Percentiles rank a stretch among this genome's conserved stretches.
These are phyloP conservation scores for Aphanomyces euteiches DNA, from an alignment of 352 stramenopile genomes.

Conservation along the genomic window DNA sequence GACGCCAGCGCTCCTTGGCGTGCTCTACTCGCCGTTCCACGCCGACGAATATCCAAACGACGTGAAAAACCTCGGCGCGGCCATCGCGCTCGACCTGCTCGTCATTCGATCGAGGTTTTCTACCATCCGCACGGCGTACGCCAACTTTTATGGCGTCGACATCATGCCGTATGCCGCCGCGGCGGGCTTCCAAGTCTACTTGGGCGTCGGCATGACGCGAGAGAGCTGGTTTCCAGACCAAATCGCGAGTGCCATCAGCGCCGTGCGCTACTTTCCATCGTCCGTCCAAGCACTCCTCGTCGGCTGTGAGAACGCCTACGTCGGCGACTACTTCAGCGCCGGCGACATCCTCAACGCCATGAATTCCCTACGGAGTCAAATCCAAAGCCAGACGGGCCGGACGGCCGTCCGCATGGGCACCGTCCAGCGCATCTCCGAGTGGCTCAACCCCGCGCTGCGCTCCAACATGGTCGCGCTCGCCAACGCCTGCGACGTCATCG, in stretches of 20 bases:
- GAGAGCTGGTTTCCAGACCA: constrained; percentile 58
- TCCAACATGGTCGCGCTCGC: constrained; percentile 47
- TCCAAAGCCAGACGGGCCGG: constrained; percentile 33
- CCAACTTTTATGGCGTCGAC: constrained; percentile 54
- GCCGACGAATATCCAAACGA: constrained; percentile 64
- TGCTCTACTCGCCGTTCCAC: constrained; percentile 76
- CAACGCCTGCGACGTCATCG: constrained; percentile 60
- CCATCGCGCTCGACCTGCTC: constrained; percentile 64
- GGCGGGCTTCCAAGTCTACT: constrained; percentile 52
- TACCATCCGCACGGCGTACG: constrained; percentile 72
- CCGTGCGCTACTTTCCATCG: constrained; percentile 47
- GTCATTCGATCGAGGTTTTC: constrained; percentile 64
- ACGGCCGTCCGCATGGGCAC: constrained; percentile 52
- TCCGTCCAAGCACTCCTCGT: constrained; percentile 61
- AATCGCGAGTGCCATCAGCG: constrained; percentile 46
- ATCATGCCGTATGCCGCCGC: constrained; percentile 44
- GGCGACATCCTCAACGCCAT: constrained; percentile 42
- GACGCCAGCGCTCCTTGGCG: constrained; percentile 32
- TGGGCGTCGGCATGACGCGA: constrained; percentile 74
- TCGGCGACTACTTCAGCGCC: constrained; percentile 43
- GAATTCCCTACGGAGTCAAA: constrained; percentile 36
- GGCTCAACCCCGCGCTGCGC: constrained; percentile 38
- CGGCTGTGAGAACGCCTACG: constrained; percentile 69
- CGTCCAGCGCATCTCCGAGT: constrained; percentile 63
- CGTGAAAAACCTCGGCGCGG: constrained; percentile 40